Conservation (phyloP, 441 rosid species). For the Brassica hybrid region DNA sequence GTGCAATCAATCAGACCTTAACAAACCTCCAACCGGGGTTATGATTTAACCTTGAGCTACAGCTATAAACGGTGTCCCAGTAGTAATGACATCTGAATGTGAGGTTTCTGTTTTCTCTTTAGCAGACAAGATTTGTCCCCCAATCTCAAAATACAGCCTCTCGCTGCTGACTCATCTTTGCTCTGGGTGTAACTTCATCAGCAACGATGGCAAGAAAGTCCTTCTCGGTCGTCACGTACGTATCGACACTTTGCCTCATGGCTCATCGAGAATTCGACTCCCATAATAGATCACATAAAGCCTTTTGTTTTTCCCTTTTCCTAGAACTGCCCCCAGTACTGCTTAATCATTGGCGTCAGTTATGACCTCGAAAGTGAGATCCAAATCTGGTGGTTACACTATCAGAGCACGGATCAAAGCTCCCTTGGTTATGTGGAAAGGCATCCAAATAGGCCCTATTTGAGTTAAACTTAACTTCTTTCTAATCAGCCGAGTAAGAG, state of each 20-base stretch:
- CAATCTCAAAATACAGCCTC: slow-evolving; percentile 79
- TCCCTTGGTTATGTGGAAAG: too few species aligned
- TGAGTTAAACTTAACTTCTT: too few species aligned
- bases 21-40: too few species aligned
- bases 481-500: too few species aligned
- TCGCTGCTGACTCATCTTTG: too few species aligned
- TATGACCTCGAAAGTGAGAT: not conserved
- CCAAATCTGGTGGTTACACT: too few species aligned
- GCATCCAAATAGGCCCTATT: too few species aligned
- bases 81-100: slow-evolving; percentile 96
- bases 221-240: not conserved
- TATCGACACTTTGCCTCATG: not conserved
- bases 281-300: not conserved
- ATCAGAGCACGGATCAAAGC: too few species aligned
- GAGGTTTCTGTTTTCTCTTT: slow-evolving; percentile 68
- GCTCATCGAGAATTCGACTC: not conserved
- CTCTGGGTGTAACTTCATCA: too few species aligned
- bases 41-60: slow-evolving; percentile 42
- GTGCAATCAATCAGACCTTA: too few species aligned
- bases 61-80: slow-evolving; percentile 93
- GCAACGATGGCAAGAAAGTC: too few species aligned
- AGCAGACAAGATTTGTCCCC: slow-evolving; percentile 53
- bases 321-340: not conserved
- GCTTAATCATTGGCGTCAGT: not conserved
- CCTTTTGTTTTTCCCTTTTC: not conserved